Percentiles rank a stretch among this genome's conserved stretches.
phyloP scores from a whole-genome alignment of 441 rosid species.

The Populus hybrid region DNA sequence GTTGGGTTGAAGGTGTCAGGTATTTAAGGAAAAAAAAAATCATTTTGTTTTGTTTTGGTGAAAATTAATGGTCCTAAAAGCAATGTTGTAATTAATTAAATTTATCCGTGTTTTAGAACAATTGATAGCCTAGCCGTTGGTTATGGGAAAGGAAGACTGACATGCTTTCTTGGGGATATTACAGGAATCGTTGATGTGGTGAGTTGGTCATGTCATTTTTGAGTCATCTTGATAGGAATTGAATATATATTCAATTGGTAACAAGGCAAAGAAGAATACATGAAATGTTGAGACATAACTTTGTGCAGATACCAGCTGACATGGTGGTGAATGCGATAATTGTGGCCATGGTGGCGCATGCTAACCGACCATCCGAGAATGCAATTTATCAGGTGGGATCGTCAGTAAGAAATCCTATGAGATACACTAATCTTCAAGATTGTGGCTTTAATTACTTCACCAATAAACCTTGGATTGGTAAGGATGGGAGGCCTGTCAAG shows the following conservation, averaged over 20 bases:
- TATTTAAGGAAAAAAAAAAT: not conserved
- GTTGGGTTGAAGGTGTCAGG: conserved; percentile 66
- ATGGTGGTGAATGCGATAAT: conserved; percentile 86
- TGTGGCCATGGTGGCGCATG: conserved; percentile 58
- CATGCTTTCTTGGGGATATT: conserved; percentile 66
- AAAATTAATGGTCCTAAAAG: not conserved
- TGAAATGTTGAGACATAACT: not conserved
- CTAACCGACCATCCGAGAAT: conserved; percentile 21
- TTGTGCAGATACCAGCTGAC: conserved; percentile 70
- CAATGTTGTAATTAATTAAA: not conserved
- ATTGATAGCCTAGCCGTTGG: conserved; percentile 78
- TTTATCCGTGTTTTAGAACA: conserved; percentile 46
- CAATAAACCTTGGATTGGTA: conserved; percentile 67
- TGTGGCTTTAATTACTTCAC: conserved; percentile 48
- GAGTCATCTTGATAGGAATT: not conserved
- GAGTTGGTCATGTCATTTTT: conserved; percentile 21
- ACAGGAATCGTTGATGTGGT: conserved; percentile 62
- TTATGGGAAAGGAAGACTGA: conserved; percentile 72
- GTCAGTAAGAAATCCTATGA: conserved; percentile 56
- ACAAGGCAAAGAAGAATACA: not conserved
- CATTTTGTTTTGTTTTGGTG: not conserved
- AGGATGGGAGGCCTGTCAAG: conserved; percentile 69
- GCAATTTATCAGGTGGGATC: conserved; percentile 77
- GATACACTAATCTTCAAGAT: conserved; percentile 47
- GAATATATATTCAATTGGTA: not conserved